Conservation (phyloP, 129 eudicot species). For the Lonicera japonica region DNA sequence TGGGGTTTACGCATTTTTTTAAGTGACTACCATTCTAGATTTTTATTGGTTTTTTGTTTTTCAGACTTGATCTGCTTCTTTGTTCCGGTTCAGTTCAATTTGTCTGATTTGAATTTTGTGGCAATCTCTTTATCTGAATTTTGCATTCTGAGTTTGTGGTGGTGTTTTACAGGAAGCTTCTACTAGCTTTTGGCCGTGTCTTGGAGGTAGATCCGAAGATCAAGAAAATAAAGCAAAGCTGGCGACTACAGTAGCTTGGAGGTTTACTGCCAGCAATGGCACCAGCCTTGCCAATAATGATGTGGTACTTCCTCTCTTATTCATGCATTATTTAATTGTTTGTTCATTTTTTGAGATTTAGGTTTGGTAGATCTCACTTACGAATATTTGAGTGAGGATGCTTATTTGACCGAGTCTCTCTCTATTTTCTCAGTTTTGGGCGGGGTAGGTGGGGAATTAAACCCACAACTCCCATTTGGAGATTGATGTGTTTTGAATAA, state of each 20-base stretch:
- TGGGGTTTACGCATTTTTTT: no score
- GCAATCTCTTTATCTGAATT: not conserved
- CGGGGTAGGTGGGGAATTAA: no score
- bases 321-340: not conserved
- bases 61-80: conserved; percentile 18
- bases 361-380: not conserved
- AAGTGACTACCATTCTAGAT: no score
- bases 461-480: no score
- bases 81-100: conserved; percentile 5
- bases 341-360: not conserved
- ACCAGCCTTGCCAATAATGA: conserved; percentile 56
- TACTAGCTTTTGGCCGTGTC: conserved; percentile 27
- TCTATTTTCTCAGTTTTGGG: not conserved
- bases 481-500: no score
- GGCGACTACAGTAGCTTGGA: conserved; percentile 81
- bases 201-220: conserved; percentile 44
- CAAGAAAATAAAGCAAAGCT: conserved; percentile 31
- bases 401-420: not conserved
- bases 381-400: not conserved
- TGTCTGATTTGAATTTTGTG: not conserved
- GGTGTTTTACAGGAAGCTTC: conserved; percentile 38
- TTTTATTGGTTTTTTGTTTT: not conserved
- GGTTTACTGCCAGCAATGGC: conserved; percentile 71
- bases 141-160: not conserved
- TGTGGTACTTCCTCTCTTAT: conserved; percentile 36